Conservation (phyloP, 2,329 filamentous ascomycete genomes). For the Scedosporium boydii region DNA sequence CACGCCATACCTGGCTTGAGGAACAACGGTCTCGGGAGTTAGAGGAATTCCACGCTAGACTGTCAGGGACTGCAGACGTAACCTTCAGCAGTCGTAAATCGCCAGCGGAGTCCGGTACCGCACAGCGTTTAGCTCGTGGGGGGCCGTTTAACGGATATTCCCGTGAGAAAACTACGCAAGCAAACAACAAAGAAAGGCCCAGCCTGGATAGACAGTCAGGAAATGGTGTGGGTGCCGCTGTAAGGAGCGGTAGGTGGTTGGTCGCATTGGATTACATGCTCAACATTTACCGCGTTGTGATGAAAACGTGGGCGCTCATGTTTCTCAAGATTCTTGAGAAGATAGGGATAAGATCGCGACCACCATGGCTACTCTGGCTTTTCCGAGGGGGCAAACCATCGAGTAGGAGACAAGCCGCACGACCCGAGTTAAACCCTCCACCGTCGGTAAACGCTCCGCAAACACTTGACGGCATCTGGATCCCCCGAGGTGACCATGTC, state of each 20-base stretch:
- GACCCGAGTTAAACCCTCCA: not conserved
- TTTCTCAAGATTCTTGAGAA: not conserved
- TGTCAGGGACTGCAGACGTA: not conserved
- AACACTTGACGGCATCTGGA: slow-evolving; percentile 8
- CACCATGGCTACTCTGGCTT: slow-evolving; percentile 47
- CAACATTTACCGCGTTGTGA: slow-evolving; percentile 59
- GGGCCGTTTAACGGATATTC: slow-evolving; percentile 50
- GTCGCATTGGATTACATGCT: slow-evolving; percentile 67
- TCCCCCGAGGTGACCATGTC: slow-evolving; percentile 53
- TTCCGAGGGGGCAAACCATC: slow-evolving; percentile 29
- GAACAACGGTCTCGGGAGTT: slow-evolving; percentile 75
- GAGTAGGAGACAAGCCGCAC: slow-evolving; percentile 7
- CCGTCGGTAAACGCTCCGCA: not conserved
- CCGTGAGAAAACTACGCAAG: slow-evolving; percentile 59
- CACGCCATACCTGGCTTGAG: slow-evolving; percentile 81
- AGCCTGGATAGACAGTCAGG: slow-evolving; percentile 31
- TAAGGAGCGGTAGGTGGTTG: slow-evolving; percentile 69
- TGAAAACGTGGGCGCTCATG: slow-evolving; percentile 44
- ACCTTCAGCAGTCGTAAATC: too few relatives aligned
- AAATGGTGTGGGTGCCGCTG: slow-evolving; percentile 66
- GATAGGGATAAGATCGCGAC: slow-evolving; percentile 19
- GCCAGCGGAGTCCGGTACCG: slow-evolving; percentile 19
- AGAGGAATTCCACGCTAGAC: slow-evolving; percentile 38
- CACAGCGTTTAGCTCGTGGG: slow-evolving; percentile 18
- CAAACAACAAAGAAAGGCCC: slow-evolving; percentile 27